phyloP scores from a whole-genome alignment of 306 rosid species.

The Medicago lupulina region DNA sequence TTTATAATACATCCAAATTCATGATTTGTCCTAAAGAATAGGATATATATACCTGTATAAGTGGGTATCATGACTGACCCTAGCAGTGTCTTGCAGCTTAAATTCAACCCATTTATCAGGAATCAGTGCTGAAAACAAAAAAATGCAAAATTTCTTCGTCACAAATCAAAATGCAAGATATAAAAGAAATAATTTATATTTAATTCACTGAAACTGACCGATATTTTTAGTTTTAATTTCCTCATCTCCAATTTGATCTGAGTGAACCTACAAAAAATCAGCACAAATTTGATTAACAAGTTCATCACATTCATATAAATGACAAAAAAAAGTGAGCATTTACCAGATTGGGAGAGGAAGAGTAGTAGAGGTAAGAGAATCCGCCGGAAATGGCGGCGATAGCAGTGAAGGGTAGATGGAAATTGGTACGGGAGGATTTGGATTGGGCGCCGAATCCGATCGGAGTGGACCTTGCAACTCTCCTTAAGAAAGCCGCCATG shows the following conservation, averaged over 20 bases:
- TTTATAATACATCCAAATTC: background rate
- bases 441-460: slow-evolving; percentile 57
- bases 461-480: slow-evolving; percentile 67
- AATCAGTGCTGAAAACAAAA: slow-evolving; percentile 63
- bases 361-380: slow-evolving; percentile 67
- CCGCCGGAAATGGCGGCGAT: slow-evolving; percentile 89
- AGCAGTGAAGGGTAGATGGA: slow-evolving; percentile 68
- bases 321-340: background rate
- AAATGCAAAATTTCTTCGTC: background rate
- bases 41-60: slow-evolving; percentile 73
- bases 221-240: slow-evolving; percentile 34
- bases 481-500: slow-evolving; percentile 79
- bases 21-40: slow-evolving; percentile 7
- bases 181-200: background rate
- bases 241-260: slow-evolving; percentile 31
- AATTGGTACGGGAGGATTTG: slow-evolving; percentile 50
- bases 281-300: background rate
- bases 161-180: slow-evolving; percentile 3
- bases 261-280: slow-evolving; percentile 41
- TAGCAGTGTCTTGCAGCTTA: slow-evolving; percentile 90
- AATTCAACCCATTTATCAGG: slow-evolving; percentile 80
- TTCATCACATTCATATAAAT: background rate
- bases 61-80: slow-evolving; percentile 84
- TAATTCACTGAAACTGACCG: slow-evolving; percentile 36
- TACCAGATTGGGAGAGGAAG: slow-evolving; percentile 71